These are phyloP conservation scores for Croton setiger DNA, from an alignment of 441 rosid genomes.

Conservation along the genomic window DNA sequence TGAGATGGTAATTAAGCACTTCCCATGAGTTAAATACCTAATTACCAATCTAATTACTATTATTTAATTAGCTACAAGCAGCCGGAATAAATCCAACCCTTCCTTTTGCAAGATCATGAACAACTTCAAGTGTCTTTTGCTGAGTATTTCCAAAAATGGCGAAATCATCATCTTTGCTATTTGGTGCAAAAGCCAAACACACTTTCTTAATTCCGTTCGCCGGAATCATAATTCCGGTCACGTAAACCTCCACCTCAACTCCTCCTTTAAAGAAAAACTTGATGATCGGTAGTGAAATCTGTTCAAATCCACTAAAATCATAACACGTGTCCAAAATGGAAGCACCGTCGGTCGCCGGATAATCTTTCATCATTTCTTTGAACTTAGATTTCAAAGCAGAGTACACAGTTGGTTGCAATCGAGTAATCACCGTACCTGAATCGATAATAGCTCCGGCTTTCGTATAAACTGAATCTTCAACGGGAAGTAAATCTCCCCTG, in stretches of 20 bases:
- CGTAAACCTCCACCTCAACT: not conserved
- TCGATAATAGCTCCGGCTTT: slow-evolving; percentile 51
- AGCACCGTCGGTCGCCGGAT: not conserved
- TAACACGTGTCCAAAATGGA: slow-evolving; percentile 18
- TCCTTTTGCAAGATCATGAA: slow-evolving; percentile 13
- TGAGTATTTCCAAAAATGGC: slow-evolving; percentile 17
- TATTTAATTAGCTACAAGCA: slow-evolving; percentile 11
- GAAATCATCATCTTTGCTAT: not conserved
- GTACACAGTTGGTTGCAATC: slow-evolving; percentile 43
- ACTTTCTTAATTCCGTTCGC: not conserved
- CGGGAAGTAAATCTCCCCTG: slow-evolving; percentile 32
- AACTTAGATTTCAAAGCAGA: slow-evolving; percentile 41
- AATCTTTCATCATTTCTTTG: not conserved
- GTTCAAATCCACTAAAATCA: slow-evolving; percentile 1
- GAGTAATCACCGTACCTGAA: slow-evolving; percentile 57
- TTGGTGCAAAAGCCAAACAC: slow-evolving; percentile 22
- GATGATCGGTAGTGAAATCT: not conserved
- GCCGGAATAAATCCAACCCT: slow-evolving; percentile 13
- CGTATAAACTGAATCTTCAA: slow-evolving; percentile 41
- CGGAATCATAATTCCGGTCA: not conserved
- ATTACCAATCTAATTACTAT: not conserved
- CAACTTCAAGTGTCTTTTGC: slow-evolving; percentile 13
- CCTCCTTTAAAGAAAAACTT: slow-evolving; percentile 10
- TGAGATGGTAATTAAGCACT: no score
- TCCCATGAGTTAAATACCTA: no score